These are phyloP conservation scores for Tolypocladium inflatum DNA, from an alignment of 2,329 filamentous ascomycete species.

Conservation along the genomic window DNA sequence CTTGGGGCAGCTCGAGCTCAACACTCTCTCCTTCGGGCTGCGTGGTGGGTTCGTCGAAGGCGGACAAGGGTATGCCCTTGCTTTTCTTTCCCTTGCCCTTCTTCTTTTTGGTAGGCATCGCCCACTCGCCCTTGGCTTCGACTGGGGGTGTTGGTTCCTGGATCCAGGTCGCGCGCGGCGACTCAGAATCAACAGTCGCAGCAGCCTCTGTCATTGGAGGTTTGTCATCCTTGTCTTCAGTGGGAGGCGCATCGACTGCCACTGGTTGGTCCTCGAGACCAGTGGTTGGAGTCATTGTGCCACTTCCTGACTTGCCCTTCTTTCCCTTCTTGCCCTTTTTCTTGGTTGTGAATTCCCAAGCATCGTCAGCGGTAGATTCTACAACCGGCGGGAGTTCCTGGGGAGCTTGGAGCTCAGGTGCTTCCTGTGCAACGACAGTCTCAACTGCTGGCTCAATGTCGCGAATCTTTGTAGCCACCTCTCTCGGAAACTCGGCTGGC, in stretches of 20 bases:
- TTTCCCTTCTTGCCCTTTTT: slow-evolving; percentile 34
- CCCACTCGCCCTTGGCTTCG: slow-evolving; percentile 7
- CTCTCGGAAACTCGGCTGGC: background rate
- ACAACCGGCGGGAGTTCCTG: background rate
- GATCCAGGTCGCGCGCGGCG: background rate
- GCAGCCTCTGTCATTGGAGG: background rate
- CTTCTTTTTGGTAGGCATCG: slow-evolving; percentile 14
- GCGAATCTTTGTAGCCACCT: background rate
- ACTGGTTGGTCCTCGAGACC: background rate
- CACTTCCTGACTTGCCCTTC: slow-evolving; percentile 8
- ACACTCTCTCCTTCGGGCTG: background rate
- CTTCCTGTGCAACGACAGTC: background rate
- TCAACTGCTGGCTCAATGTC: background rate
- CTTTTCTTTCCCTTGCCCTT: slow-evolving; percentile 24
- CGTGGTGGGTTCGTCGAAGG: background rate
- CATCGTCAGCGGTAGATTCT: slow-evolving; percentile 6
- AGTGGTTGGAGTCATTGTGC: slow-evolving; percentile 1
- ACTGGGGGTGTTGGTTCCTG: background rate
- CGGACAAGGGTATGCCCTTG: slow-evolving; percentile 7
- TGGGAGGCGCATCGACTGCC: background rate
- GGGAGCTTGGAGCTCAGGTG: slow-evolving; percentile 3
- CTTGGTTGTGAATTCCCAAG: slow-evolving; percentile 24
- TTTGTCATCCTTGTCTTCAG: background rate
- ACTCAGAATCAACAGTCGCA: background rate
- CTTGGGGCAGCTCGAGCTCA: background rate